These are phyloP conservation scores for Aquilaria malaccensis DNA, from an alignment of 345 rosid species.

Conservation along the genomic window DNA sequence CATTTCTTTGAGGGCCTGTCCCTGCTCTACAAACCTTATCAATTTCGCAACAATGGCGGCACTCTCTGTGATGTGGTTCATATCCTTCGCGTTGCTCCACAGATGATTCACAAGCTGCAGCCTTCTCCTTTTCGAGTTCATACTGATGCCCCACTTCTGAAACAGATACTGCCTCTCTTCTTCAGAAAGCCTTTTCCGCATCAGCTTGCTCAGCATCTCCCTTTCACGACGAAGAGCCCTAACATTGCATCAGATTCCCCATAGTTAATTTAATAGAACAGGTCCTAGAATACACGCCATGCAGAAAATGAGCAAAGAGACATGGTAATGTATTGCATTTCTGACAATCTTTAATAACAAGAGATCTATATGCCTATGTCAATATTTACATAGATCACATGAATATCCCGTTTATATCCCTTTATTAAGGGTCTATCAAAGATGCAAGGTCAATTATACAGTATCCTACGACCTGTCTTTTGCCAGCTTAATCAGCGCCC, in stretches of 20 bases:
- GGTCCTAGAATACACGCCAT: neutral
- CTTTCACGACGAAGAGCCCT: conserved; percentile 73
- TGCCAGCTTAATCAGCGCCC: no score
- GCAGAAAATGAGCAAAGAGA: neutral
- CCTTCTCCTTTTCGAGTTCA: conserved; percentile 71
- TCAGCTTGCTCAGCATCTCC: conserved; percentile 72
- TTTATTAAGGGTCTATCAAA: no score
- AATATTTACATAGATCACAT: no score
- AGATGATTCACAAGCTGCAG: conserved; percentile 60
- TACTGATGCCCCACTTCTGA: conserved; percentile 64
- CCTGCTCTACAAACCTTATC: conserved; percentile 71
- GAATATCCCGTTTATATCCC: no score
- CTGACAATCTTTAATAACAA: neutral
- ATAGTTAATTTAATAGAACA: conserved; percentile 4
- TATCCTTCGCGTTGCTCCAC: conserved; percentile 65
- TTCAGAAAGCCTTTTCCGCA: conserved; percentile 59
- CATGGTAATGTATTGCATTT: neutral
- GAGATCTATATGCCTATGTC: neutral
- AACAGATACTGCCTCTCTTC: conserved; percentile 64
- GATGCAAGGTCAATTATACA: no score
- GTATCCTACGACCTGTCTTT: no score
- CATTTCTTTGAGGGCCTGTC: conserved; percentile 74
- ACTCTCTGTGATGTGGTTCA: conserved; percentile 53
- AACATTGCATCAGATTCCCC: conserved; percentile 30
- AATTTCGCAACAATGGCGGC: conserved; percentile 78